These are phyloP conservation scores for Colletotrichum theobromicola DNA, from an alignment of 2,329 filamentous ascomycete genomes.

Conservation along the genomic window DNA sequence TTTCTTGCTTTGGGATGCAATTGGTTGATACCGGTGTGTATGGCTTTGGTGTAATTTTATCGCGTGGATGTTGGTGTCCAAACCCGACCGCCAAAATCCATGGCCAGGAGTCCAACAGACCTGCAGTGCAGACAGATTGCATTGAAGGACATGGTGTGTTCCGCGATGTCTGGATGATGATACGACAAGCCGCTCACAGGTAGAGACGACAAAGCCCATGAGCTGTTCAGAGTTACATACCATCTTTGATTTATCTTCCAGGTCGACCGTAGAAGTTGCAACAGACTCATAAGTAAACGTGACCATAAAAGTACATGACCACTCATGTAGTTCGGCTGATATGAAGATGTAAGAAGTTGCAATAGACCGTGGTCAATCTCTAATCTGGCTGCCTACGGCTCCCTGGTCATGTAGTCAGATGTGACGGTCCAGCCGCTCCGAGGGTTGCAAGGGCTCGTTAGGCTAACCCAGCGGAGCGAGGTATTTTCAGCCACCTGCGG, in stretches of 20 bases:
- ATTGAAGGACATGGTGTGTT: no score
- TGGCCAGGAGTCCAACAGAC: no score
- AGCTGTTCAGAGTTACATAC: rapidly evolving
- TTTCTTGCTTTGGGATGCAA: no score
- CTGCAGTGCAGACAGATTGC: no score
- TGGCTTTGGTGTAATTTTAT: no score
- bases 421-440: neutral
- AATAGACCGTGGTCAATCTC: rapidly evolving
- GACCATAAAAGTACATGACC: no score
- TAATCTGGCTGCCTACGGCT: neutral
- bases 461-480: neutral
- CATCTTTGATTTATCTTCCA: rapidly evolving
- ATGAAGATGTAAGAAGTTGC: rapidly evolving
- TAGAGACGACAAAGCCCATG: rapidly evolving
- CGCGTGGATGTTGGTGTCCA: no score
- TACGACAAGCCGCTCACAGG: rapidly evolving
- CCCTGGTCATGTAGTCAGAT: neutral
- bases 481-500: neutral
- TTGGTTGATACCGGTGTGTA: no score
- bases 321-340: no score
- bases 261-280: neutral
- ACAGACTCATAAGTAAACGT: rapidly evolving
- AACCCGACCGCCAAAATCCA: no score
- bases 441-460: neutral
- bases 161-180: no score